Conservation (phyloP, 495 filamentous ascomycete species). For the Elaphomyces granulatus region DNA sequence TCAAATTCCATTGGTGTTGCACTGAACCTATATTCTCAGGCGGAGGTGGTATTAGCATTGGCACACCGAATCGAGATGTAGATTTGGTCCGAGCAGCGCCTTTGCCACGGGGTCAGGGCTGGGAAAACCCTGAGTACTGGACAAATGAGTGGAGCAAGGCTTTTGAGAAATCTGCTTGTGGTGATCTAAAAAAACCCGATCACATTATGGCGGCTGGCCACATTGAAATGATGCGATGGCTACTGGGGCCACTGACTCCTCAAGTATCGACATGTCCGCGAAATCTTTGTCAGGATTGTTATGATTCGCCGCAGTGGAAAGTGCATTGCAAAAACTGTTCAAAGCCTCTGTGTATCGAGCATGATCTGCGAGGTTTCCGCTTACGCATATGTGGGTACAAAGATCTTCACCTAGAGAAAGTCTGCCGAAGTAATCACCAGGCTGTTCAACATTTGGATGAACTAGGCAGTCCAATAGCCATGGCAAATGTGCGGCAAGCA, state of each 20-base stretch:
- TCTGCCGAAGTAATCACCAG: conserved; percentile 21
- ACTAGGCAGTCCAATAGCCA: background rate
- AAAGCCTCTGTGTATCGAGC: conserved; percentile 44
- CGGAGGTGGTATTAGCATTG: conserved; percentile 45
- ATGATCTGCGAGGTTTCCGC: conserved; percentile 46
- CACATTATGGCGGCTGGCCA: conserved; percentile 32
- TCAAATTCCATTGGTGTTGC: conserved; percentile 48
- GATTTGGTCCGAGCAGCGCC: conserved; percentile 44
- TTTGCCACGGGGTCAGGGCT: conserved; percentile 38
- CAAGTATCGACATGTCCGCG: conserved; percentile 39
- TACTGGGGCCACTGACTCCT: conserved; percentile 32
- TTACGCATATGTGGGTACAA: conserved; percentile 44
- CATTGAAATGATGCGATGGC: conserved; percentile 37
- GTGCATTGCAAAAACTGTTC: conserved; percentile 43
- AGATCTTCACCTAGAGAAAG: conserved; percentile 40
- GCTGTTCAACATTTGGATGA: too few species aligned
- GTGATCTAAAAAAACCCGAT: conserved; percentile 28
- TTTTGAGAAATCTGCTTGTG: conserved; percentile 31
- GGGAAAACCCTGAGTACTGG: conserved; percentile 40
- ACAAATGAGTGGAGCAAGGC: conserved; percentile 31
- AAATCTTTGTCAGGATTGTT: conserved; percentile 46
- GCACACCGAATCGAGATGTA: conserved; percentile 36
- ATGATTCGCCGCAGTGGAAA: conserved; percentile 43
- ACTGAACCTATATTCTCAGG: conserved; percentile 48
- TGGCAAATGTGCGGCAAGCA: background rate